Evolutionary conservation across 2,329 filamentous ascomycete species (phyloP).

Genomic region (Colletotrichum sidae): DNA sequence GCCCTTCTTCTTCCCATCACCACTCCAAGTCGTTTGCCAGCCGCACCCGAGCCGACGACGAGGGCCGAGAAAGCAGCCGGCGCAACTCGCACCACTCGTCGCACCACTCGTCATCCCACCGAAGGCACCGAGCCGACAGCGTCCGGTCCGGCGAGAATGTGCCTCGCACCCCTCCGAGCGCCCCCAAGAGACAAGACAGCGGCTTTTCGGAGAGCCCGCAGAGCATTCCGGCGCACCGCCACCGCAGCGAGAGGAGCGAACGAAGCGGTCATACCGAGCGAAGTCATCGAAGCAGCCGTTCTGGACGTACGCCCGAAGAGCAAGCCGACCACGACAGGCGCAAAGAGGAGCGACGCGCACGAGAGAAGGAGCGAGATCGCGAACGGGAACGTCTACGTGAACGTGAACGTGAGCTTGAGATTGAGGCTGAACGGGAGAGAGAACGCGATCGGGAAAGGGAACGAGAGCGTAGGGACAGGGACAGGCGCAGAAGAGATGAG

Average conservation of each 20-base stretch:
- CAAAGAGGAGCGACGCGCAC: slow-evolving; percentile 57
- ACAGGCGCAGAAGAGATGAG: slow-evolving; percentile 29
- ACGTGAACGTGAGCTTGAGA: slow-evolving; percentile 33
- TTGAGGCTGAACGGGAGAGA: slow-evolving; percentile 18
- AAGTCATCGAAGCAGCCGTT: slow-evolving; percentile 27
- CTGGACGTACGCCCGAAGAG: slow-evolving; percentile 59
- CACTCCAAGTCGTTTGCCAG: slow-evolving; percentile 45
- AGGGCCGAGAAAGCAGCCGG: slow-evolving; percentile 44
- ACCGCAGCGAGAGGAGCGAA: slow-evolving; percentile 29
- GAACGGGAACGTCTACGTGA: slow-evolving; percentile 34
- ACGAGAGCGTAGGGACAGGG: slow-evolving; percentile 32
- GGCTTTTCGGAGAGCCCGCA: slow-evolving; percentile 56
- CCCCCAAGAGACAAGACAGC: slow-evolving; percentile 59
- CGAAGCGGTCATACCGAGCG: slow-evolving; percentile 23
- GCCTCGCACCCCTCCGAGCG: slow-evolving; percentile 49
- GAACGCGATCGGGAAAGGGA: slow-evolving; percentile 23
- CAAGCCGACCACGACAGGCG: slow-evolving; percentile 62
- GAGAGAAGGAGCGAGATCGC: slow-evolving; percentile 34
- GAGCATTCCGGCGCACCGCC: slow-evolving; percentile 16
- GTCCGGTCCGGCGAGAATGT: slow-evolving; percentile 46
- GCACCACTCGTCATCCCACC: slow-evolving; percentile 34
- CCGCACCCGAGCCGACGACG: slow-evolving; percentile 48
- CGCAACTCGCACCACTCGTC: slow-evolving; percentile 40
- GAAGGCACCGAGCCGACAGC: slow-evolving; percentile 53
- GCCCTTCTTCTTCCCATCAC: slow-evolving; percentile 53